Evolutionary conservation across 2,329 filamentous ascomycete genomes (phyloP).

Genomic region (Beauveria medogensis): DNA sequence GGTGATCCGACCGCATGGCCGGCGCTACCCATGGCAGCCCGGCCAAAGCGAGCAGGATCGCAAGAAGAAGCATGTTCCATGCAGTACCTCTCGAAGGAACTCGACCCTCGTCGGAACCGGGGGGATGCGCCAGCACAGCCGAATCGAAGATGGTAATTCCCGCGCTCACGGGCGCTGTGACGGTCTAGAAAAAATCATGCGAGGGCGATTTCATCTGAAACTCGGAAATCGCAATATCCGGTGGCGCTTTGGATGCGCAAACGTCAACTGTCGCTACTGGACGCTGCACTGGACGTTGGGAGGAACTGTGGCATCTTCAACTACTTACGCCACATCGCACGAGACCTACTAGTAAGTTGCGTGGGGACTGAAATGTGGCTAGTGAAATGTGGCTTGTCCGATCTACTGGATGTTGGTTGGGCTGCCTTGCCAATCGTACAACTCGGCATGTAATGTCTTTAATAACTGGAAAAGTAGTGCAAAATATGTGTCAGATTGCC

Average conservation of each 20-base stretch:
- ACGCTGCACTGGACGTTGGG: not conserved
- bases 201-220: not conserved
- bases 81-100: not conserved
- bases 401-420: no score
- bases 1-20: conserved; percentile 48
- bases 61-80: conserved; percentile 20
- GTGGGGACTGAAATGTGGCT: not conserved
- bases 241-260: not conserved
- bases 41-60: conserved; percentile 18
- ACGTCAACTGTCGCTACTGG: not conserved
- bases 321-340: conserved; percentile 6
- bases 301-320: conserved; percentile 5
- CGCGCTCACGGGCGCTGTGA: conserved; percentile 6
- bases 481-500: not conserved
- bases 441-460: not conserved
- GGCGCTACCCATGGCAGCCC: conserved; percentile 33
- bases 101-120: not conserved
- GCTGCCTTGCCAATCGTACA: not conserved
- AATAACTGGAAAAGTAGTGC: not conserved
- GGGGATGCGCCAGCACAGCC: not conserved
- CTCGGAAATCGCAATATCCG: not conserved
- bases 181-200: not conserved
- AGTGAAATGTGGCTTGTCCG: not conserved
- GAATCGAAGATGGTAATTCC: not conserved
- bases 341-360: not conserved